A percentile compares a stretch with the other conserved stretches of the same genome.
Evolutionary conservation across 225 moss, liverwort and hornwort species (phyloP).

Genomic region (Pseudoscleropodium purum): DNA sequence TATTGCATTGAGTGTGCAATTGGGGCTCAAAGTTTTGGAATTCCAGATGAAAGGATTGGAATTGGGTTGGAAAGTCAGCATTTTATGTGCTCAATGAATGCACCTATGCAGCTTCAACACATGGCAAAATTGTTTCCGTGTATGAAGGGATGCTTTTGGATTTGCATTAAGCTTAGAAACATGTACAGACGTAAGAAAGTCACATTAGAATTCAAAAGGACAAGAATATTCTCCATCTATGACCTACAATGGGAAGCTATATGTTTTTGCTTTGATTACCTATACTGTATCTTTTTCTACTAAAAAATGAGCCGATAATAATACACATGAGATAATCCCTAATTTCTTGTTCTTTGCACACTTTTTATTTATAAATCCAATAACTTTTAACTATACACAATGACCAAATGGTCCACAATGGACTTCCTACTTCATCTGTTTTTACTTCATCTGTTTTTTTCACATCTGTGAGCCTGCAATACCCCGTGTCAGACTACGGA

Average conservation of each 20-base stretch:
- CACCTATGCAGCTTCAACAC: accelerated
- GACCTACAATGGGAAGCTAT: not conserved
- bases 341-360: accelerated
- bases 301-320: not conserved
- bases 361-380: not conserved
- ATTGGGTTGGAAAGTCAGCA: not conserved
- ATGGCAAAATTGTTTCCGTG: not conserved
- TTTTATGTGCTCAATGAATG: not conserved
- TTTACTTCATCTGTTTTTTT: not conserved
- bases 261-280: not conserved
- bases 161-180: not conserved
- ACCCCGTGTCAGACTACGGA: not conserved
- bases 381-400: accelerated
- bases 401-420: not conserved
- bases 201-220: not conserved
- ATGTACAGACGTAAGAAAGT: not conserved
- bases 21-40: not conserved
- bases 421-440: not conserved
- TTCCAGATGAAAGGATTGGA: not conserved
- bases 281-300: no score
- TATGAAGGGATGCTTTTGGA: not conserved
- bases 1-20: not conserved
- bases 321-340: not conserved
- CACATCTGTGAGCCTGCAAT: not conserved
- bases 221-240: not conserved